phyloP scores from a whole-genome alignment of 202 grass and related monocot genomes.

The Alloteropsis angusta region DNA sequence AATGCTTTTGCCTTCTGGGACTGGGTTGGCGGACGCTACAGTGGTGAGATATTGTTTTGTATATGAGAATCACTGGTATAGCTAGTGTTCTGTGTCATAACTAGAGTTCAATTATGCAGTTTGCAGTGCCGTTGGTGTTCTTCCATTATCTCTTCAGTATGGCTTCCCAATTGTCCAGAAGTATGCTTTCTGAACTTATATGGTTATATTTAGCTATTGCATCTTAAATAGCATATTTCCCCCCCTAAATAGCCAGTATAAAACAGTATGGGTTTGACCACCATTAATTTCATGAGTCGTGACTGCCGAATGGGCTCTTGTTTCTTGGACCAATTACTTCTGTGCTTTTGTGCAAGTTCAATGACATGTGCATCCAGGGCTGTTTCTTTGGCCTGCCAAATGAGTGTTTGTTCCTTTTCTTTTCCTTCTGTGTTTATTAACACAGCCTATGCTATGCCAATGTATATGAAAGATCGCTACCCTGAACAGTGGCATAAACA shows the following conservation, averaged over 20 bases:
- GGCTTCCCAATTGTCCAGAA: constrained; percentile 87
- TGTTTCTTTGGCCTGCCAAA: neutral
- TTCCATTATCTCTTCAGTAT: constrained; percentile 96
- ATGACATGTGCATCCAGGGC: neutral
- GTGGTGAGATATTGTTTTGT: constrained; percentile 55
- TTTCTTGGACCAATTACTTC: neutral
- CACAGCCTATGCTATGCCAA: neutral
- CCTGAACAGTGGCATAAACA: neutral
- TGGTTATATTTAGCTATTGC: constrained; percentile 19
- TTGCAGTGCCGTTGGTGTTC: constrained; percentile 95
- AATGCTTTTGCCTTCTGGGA: constrained; percentile 99
- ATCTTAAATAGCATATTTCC: neutral
- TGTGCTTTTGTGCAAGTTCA: neutral
- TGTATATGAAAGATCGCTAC: neutral
- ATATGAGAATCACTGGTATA: neutral
- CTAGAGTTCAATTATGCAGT: constrained; percentile 44
- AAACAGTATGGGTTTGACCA: neutral
- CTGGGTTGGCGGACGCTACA: constrained; percentile 98
- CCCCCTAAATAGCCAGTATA: neutral
- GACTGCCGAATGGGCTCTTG: neutral
- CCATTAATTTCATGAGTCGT: neutral
- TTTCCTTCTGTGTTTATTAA: neutral
- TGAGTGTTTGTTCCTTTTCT: neutral
- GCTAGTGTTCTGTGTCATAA: constrained; percentile 14
- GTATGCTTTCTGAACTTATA: constrained; percentile 50